Conservation (phyloP, 73 alveolate species). For the Symbiodinium natans region DNA sequence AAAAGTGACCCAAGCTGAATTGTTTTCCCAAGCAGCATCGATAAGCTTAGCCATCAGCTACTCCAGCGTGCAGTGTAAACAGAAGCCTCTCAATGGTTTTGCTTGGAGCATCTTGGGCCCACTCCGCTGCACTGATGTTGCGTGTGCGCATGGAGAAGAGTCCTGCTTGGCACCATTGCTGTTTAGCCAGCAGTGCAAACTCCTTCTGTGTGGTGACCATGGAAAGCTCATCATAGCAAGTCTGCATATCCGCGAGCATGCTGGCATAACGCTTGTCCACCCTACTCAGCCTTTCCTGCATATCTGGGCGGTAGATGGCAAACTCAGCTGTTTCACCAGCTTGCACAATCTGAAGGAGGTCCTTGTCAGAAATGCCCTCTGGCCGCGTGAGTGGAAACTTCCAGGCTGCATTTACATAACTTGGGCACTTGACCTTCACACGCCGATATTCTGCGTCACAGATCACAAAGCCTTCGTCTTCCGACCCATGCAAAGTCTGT, state of each 20-base stretch:
- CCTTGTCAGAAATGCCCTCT: neutral
- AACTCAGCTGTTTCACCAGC: neutral
- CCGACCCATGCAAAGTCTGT: no score
- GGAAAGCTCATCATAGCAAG: neutral
- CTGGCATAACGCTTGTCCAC: neutral
- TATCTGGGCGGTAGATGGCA: neutral
- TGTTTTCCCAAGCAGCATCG: no score
- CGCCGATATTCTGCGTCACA: neutral
- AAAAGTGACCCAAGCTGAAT: no score
- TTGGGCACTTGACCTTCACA: neutral
- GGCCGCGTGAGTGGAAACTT: neutral
- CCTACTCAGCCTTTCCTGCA: neutral
- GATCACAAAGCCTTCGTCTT: neutral
- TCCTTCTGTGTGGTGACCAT: neutral
- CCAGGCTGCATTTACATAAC: neutral
- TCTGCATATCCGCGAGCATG: neutral
- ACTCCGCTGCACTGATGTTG: neutral
- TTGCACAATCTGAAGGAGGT: neutral
- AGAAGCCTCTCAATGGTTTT: no score
- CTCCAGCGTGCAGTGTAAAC: no score
- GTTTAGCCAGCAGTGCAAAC: neutral
- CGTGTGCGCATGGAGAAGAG: neutral
- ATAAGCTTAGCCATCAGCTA: no score
- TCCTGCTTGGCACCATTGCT: neutral
- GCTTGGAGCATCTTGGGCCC: neutral